phyloP scores from a whole-genome alignment of 176 grass and related monocot genomes.

The Dendrocalamus sinicus region DNA sequence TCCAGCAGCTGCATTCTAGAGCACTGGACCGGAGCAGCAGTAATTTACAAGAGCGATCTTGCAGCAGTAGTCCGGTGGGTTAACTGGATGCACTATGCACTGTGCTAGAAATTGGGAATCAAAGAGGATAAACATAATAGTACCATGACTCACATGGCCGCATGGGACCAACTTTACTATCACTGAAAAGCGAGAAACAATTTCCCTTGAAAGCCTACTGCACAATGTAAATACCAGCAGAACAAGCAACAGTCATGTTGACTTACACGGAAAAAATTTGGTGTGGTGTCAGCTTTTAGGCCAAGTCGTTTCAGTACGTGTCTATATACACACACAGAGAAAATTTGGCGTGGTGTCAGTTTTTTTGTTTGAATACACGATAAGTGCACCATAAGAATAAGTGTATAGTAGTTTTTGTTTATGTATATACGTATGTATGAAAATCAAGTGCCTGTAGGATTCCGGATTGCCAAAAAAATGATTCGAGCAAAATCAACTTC shows the following conservation, averaged over 20 bases:
- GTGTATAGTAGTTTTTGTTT: too few species aligned
- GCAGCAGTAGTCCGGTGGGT: background rate
- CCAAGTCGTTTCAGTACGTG: conserved; percentile 35
- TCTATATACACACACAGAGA: background rate
- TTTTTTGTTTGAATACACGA: too few species aligned
- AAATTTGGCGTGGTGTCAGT: too few species aligned
- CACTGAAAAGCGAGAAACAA: background rate
- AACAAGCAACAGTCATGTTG: conserved; percentile 27
- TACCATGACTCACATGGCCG: too few species aligned
- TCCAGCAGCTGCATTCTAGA: conserved; percentile 5
- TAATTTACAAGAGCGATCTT: conserved; percentile 19
- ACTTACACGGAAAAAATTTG: conserved; percentile 26
- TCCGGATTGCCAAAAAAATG: background rate
- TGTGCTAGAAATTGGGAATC: background rate
- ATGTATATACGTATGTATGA: background rate
- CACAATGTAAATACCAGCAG: conserved; percentile 10
- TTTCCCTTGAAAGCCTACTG: background rate
- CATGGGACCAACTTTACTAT: background rate
- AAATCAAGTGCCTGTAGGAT: background rate
- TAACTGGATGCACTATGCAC: background rate
- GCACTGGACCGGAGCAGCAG: conserved; percentile 17
- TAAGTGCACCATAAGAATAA: too few species aligned
- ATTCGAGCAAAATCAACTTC: background rate
- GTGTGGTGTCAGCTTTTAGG: conserved; percentile 18
- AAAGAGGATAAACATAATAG: too few species aligned